Evolutionary conservation across 495 filamentous ascomycete genomes (phyloP).

Genomic region (Hypomontagnella submonticulosa): DNA sequence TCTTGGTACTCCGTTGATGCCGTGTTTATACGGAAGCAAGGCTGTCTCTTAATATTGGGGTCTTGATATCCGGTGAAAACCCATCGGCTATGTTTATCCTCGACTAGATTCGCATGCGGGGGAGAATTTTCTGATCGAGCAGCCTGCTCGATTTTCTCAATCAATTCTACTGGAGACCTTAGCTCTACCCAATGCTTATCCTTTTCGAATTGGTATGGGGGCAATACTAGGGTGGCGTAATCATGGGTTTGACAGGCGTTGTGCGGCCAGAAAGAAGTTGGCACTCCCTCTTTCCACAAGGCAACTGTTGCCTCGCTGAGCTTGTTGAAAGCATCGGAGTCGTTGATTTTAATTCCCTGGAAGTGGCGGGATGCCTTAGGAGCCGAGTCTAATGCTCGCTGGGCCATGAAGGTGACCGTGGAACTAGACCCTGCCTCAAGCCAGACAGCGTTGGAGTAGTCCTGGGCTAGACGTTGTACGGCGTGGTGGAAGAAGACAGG

Average conservation of each 20-base stretch:
- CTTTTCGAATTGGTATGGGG: constrained; percentile 59
- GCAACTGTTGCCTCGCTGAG: constrained; percentile 56
- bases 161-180: neutral
- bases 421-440: constrained; percentile 65
- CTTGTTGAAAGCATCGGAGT: constrained; percentile 39
- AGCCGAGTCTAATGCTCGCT: constrained; percentile 34
- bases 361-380: constrained; percentile 43
- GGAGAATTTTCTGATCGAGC: no score
- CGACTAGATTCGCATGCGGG: no score
- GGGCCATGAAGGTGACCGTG: constrained; percentile 58
- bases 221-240: constrained; percentile 48
- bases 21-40: no score
- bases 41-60: no score
- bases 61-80: no score
- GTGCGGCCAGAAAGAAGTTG: constrained; percentile 60
- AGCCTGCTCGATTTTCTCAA: neutral
- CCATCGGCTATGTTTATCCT: no score
- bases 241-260: constrained; percentile 51
- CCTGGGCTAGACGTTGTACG: constrained; percentile 53
- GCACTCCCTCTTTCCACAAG: constrained; percentile 61
- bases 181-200: constrained; percentile 42
- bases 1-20: no score
- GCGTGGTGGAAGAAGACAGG: constrained; percentile 65
- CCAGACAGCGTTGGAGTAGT: constrained; percentile 53
- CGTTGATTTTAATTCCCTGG: constrained; percentile 56